These are phyloP conservation scores for Leptodermis oblonga DNA, from an alignment of 257 asterid genomes.

Conservation along the genomic window DNA sequence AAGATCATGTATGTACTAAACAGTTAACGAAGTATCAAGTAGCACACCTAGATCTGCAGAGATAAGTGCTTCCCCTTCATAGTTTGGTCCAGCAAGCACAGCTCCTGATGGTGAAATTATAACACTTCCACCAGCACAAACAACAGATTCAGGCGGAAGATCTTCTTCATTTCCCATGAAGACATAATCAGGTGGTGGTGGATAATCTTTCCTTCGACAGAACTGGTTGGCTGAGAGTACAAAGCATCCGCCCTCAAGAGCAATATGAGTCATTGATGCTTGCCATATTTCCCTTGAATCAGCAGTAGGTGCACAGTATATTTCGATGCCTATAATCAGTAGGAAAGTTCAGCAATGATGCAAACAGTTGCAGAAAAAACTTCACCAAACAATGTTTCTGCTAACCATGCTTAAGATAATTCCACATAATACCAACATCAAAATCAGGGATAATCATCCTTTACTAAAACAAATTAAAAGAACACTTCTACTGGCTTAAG, in stretches of 20 bases:
- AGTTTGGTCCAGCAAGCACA: slow-evolving; percentile 92
- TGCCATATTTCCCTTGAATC: slow-evolving; percentile 94
- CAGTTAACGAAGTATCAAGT: background rate
- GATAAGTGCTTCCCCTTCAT: slow-evolving; percentile 89
- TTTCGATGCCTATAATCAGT: slow-evolving; percentile 61
- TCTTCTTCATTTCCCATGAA: slow-evolving; percentile 75
- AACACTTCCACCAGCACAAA: slow-evolving; percentile 93
- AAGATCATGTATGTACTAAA: background rate
- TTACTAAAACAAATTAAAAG: background rate
- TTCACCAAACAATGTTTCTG: background rate
- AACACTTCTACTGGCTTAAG: no score
- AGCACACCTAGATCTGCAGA: slow-evolving; percentile 81
- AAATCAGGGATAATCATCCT: background rate
- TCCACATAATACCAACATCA: background rate
- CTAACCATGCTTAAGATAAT: background rate
- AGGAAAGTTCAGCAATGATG: slow-evolving; percentile 9
- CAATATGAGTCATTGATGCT: slow-evolving; percentile 94
- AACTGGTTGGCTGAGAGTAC: slow-evolving; percentile 94
- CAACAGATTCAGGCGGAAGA: slow-evolving; percentile 74
- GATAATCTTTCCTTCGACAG: slow-evolving; percentile 88
- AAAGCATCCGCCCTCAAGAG: slow-evolving; percentile 95
- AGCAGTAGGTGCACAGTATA: slow-evolving; percentile 97
- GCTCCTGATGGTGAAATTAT: slow-evolving; percentile 86
- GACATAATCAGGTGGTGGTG: slow-evolving; percentile 81
- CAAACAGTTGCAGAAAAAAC: background rate